Evolutionary conservation across 768 basidiomycete genomes (phyloP), one percentile per base, ranked within the genome.

Genomic region (Trametes coccinea): DNA sequence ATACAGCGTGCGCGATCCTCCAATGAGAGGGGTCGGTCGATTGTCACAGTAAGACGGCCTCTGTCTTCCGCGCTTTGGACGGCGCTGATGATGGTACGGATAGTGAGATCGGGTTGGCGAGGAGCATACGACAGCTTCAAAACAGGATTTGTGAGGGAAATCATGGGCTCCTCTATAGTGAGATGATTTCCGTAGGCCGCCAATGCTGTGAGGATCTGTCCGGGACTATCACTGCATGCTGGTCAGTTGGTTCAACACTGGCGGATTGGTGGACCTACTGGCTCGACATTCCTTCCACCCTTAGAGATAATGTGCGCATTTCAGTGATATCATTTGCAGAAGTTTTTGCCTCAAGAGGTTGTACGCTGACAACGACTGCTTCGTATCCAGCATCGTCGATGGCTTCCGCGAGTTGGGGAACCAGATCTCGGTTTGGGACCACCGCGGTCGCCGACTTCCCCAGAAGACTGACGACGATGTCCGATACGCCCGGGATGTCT

Each of bases 211-310:
- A 78, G 78, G 29, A 89, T 74, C 56, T 82, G 82, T 8, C 66
- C 63, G 0, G 87, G 81, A 66, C 89, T 90, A 45, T 83, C 73
- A 13, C 85, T 87, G 45, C 4, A 40, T 58, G 37, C 47, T 50
- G 6, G 47, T 56, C 47, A 14, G 53, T 30, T 27, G 43, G 49
- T 27, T 7, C 17, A 11, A 52, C 1, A 9, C 2, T 9, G 30
- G 17, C 14, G 31, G 14, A 29, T 37, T 37, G 11, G 34, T 37
- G 34, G 9, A 78, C 84, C 69, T 67, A 86, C 86, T 67, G 68
- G 76, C 82, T 88, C 66, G 81, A 83, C 79, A 91, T 84, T 17
- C 89, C 90, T 17, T 84, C 81, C 0, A 92, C 74, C 40, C 75
- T 76, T 34, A 92, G 69, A 16, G 80, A 75, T 10, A 90, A 67